Evolutionary conservation across 202 grass and related monocot genomes (phyloP).

Genomic region (Carex arenaria): DNA sequence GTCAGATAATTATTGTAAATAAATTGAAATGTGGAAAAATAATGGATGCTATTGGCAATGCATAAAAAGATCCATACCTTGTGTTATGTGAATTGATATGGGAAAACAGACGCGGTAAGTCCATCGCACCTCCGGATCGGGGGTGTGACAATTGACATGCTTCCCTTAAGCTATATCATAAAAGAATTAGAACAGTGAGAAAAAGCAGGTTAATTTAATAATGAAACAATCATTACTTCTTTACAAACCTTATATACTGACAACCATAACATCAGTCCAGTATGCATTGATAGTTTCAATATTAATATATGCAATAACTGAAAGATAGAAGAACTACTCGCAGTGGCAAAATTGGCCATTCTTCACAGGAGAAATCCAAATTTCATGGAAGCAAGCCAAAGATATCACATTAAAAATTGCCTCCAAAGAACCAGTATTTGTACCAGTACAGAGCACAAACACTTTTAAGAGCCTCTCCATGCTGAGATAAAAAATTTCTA

Average conservation of each 20-base stretch:
- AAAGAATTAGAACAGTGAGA: neutral
- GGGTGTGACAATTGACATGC: no score
- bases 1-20: no score
- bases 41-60: no score
- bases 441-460: neutral
- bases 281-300: neutral
- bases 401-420: neutral
- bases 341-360: conserved; percentile 13
- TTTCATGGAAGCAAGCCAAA: neutral
- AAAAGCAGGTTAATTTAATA: neutral
- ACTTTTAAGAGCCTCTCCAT: neutral
- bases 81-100: no score
- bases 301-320: neutral
- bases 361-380: conserved; percentile 18
- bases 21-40: no score
- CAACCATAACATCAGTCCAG: neutral
- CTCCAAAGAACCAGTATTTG: neutral
- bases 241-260: neutral
- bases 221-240: neutral
- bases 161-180: neutral
- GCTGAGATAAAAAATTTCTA: neutral
- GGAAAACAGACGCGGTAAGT: no score
- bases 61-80: no score
- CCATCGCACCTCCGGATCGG: no score
- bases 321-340: neutral